phyloP scores from a whole-genome alignment of 352 stramenopile species.

The Globisporangium splendens region DNA sequence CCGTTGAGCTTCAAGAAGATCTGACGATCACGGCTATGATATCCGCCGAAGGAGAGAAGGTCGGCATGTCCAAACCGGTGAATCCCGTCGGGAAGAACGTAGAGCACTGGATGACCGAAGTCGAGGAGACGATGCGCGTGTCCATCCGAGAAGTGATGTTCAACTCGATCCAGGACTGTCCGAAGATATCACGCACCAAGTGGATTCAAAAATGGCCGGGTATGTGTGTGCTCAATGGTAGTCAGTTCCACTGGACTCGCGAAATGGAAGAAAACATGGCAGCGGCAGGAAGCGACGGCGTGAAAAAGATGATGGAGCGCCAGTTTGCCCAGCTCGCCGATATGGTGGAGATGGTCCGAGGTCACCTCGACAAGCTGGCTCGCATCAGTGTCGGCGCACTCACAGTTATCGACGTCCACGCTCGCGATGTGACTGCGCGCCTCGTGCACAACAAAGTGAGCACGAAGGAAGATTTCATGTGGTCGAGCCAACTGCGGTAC shows the following conservation, averaged over 20 bases:
- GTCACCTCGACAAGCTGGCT: conserved; percentile 86
- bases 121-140: conserved; percentile 91
- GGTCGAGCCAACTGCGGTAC: conserved; percentile 93
- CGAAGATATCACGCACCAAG: conserved; percentile 82
- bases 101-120: conserved; percentile 95
- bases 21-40: conserved; percentile 91
- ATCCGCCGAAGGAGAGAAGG: conserved; percentile 87
- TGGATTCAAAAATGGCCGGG: conserved; percentile 95
- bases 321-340: conserved; percentile 90
- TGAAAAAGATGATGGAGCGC: conserved; percentile 89
- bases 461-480: conserved; percentile 92
- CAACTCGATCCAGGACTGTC: conserved; percentile 90
- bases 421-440: conserved; percentile 89
- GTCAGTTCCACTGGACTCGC: conserved; percentile 93
- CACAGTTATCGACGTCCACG: conserved; percentile 95
- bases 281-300: conserved; percentile 73
- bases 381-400: conserved; percentile 91
- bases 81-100: conserved; percentile 94
- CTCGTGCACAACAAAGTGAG: conserved; percentile 83
- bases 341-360: conserved; percentile 93
- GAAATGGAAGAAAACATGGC: conserved; percentile 91
- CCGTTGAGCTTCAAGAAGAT: conserved; percentile 90
- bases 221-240: conserved; percentile 94
- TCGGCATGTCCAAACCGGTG: conserved; percentile 79
- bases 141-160: conserved; percentile 92